Conservation (phyloP, 306 rosid species). For the Begonia loranthoides region DNA sequence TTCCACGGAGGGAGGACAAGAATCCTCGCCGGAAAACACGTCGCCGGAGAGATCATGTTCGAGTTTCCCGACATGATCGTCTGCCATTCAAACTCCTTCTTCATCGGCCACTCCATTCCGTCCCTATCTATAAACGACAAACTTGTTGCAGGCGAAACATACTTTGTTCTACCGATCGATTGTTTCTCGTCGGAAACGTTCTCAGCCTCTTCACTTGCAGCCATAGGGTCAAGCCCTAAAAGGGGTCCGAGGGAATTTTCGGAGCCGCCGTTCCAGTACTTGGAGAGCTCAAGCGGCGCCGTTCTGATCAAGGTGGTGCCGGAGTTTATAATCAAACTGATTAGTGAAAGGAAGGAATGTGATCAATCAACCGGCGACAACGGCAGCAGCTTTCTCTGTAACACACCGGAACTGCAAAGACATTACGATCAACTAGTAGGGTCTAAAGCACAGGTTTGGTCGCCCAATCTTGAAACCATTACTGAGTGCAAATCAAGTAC, state of each 20-base stretch:
- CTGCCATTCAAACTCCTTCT: constrained; percentile 74
- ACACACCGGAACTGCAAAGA: constrained; percentile 83
- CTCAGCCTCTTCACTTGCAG: constrained; percentile 36
- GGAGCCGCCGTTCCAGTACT: constrained; percentile 57
- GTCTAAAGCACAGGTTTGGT: constrained; percentile 69
- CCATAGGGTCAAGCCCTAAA: constrained; percentile 20
- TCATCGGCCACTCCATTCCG: constrained; percentile 64
- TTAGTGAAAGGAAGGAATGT: constrained; percentile 6
- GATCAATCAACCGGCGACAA: neutral
- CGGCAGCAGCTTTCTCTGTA: constrained; percentile 28
- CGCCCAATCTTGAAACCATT: constrained; percentile 86
- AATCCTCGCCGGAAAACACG: constrained; percentile 28
- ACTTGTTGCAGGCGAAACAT: constrained; percentile 63
- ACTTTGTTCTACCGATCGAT: constrained; percentile 73
- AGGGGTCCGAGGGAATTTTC: constrained; percentile 26
- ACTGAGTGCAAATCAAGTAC: constrained; percentile 57
- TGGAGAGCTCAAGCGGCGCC: constrained; percentile 40
- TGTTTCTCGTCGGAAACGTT: constrained; percentile 27
- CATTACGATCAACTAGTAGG: constrained; percentile 77
- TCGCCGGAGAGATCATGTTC: constrained; percentile 82
- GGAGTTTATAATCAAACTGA: constrained; percentile 46
- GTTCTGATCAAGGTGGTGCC: constrained; percentile 64
- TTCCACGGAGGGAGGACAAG: constrained; percentile 45
- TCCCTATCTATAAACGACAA: constrained; percentile 46
- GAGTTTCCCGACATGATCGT: constrained; percentile 74